phyloP scores from a whole-genome alignment of 2,329 filamentous ascomycete genomes.

The Alternaria sp. region DNA sequence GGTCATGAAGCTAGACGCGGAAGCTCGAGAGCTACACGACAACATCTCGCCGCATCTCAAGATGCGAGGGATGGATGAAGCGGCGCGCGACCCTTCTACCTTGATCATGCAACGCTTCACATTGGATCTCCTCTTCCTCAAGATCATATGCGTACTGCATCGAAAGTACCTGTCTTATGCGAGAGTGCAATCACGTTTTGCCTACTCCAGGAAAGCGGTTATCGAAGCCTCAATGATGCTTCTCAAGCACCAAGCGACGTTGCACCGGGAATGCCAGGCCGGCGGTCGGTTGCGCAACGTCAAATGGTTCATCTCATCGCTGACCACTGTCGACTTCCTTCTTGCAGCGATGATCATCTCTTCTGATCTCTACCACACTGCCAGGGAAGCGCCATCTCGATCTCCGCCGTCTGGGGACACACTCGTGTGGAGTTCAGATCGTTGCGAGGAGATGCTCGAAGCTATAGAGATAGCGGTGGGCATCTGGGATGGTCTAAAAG shows the following conservation, averaged over 20 bases:
- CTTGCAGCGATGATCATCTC: conserved; percentile 84
- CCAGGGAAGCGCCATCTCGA: conserved; percentile 50
- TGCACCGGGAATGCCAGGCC: conserved; percentile 76
- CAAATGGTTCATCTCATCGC: conserved; percentile 79
- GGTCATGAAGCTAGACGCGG: conserved; percentile 65
- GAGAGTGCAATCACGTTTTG: conserved; percentile 75
- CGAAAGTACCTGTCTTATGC: conserved; percentile 83
- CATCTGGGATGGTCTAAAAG: conserved; percentile 81
- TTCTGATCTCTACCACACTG: conserved; percentile 78
- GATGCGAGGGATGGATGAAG: conserved; percentile 75
- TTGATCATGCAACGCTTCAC: conserved; percentile 82
- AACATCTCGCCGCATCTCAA: conserved; percentile 81
- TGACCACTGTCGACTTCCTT: conserved; percentile 84
- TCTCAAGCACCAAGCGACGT: conserved; percentile 75
- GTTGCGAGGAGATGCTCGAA: conserved; percentile 74
- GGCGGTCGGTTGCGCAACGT: conserved; percentile 74
- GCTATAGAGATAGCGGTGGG: conserved; percentile 73
- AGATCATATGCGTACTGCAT: conserved; percentile 87
- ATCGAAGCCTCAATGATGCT: conserved; percentile 87
- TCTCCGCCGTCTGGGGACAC: conserved; percentile 45
- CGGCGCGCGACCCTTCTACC: conserved; percentile 70
- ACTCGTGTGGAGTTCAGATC: conserved; percentile 56
- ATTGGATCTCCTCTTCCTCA: conserved; percentile 84
- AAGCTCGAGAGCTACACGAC: conserved; percentile 64
- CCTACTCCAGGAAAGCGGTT: conserved; percentile 81